Evolutionary conservation across 306 rosid species (phyloP), one percentile per base, ranked within the genome.

Genomic region (Acacia confusa): DNA sequence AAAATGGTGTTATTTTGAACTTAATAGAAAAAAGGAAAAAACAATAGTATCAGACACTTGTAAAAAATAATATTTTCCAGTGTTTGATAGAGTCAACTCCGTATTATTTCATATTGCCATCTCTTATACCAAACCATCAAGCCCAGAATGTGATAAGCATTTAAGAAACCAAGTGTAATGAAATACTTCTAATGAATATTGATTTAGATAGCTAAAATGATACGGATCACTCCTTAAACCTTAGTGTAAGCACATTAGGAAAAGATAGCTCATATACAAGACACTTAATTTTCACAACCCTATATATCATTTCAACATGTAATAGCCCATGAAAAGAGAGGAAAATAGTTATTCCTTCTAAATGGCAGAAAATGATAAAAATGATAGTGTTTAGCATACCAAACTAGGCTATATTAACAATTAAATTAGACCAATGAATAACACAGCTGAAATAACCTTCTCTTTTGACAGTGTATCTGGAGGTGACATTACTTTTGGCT

Each of bases 401-500:
- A 64, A 64, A 66, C 13, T 27, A 48, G 17, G 10, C 11, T 9
- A 66, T 76, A 66, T 19, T 22, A 68, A 36, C 40, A 36, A 36
- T 36, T 36, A 36, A 36, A 36, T 36, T 6, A 36, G 40, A 6
- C 40, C 40, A 36, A 36, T 36, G 40, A 66, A 22, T 19, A 68
- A 73, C 52, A 63, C 28, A 27, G 81, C 41, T 70, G 67, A 82
- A 74, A 72, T 80, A 87, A 95, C 98, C 97, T 95, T 92, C 4
- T 79, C 79, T 88, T 95, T 95, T 52, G 98, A 92, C 75, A 91
- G 79, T 45, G 98, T 92, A 88, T 95, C 88, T 4, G 85, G 87
- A 79, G 92, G 97, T 34, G 94, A 95, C 97, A 95, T 89, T 74
- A 92, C 85, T 85, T 87, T 53, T 24, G 98, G 98, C 88, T 87